Evolutionary conservation across 2,329 filamentous ascomycete species (phyloP).

Genomic region (Epicoccum sorghinum): DNA sequence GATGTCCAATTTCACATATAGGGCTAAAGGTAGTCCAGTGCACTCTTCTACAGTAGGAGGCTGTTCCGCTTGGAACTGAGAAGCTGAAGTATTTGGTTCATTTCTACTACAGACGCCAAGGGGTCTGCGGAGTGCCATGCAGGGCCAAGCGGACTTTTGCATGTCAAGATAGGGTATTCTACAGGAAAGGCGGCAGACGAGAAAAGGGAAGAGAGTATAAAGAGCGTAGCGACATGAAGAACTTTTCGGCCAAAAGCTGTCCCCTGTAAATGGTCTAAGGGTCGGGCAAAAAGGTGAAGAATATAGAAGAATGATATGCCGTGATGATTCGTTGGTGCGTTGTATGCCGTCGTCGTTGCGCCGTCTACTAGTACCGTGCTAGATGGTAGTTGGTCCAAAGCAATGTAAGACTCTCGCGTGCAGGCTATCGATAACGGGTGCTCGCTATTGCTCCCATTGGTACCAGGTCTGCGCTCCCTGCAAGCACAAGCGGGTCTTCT

Average conservation of each 20-base stretch:
- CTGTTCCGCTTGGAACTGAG: neutral
- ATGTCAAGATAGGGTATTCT: constrained; percentile 13
- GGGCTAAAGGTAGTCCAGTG: no score
- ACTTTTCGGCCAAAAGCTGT: constrained; percentile 7
- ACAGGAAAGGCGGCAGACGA: constrained; percentile 3
- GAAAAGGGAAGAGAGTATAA: constrained; percentile 3
- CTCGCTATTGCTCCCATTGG: constrained; percentile 2
- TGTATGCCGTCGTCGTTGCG: constrained; percentile 1
- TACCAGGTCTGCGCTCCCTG: neutral
- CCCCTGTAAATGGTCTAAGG: neutral
- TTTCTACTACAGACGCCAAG: constrained; percentile 3
- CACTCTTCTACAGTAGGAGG: no score
- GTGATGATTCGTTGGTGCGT: constrained; percentile 10
- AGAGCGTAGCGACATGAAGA: constrained; percentile 15
- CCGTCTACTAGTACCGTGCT: neutral
- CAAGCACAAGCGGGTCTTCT: neutral
- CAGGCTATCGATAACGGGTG: constrained; percentile 4
- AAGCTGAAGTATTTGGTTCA: neutral
- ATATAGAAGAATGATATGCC: constrained; percentile 11
- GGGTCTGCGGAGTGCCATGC: constrained; percentile 3
- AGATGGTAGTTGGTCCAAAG: neutral
- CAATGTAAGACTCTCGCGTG: constrained; percentile 1
- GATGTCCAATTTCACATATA: no score
- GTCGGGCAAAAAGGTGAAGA: neutral
- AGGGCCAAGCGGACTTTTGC: constrained; percentile 2